phyloP scores from a whole-genome alignment of 2,329 filamentous ascomycete species.

The Tolypocladium pustulatum region DNA sequence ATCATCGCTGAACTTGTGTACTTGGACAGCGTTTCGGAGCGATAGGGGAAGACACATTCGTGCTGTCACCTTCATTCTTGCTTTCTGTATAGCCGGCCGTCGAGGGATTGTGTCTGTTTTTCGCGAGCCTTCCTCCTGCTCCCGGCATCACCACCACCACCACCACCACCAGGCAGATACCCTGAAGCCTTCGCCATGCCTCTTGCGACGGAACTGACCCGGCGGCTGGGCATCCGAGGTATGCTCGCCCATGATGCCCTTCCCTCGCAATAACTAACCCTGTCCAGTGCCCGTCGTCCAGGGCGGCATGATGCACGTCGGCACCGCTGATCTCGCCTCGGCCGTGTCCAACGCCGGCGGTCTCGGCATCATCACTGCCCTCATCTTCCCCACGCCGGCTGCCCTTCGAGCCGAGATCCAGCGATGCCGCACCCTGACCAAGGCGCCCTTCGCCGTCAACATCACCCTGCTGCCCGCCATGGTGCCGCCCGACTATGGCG shows the following conservation, averaged over 20 bases:
- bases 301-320: conserved; percentile 81
- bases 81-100: background rate
- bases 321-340: conserved; percentile 67
- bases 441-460: conserved; percentile 82
- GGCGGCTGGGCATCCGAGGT: conserved; percentile 45
- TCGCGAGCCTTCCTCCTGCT: background rate
- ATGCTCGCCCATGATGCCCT: background rate
- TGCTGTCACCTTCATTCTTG: background rate
- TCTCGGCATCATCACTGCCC: conserved; percentile 71
- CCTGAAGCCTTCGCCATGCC: conserved; percentile 29
- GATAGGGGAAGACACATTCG: background rate
- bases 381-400: conserved; percentile 88
- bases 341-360: conserved; percentile 76
- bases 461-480: conserved; percentile 86
- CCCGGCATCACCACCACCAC: background rate
- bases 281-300: conserved; percentile 65
- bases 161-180: background rate
- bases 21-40: background rate
- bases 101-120: background rate
- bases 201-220: conserved; percentile 46
- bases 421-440: conserved; percentile 70
- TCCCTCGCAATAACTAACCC: background rate
- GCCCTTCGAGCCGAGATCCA: conserved; percentile 90
- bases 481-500: conserved; percentile 81
- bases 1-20: background rate